These are phyloP conservation scores for Penicillium simplicissimum DNA, from an alignment of 495 filamentous ascomycete genomes.

Conservation along the genomic window DNA sequence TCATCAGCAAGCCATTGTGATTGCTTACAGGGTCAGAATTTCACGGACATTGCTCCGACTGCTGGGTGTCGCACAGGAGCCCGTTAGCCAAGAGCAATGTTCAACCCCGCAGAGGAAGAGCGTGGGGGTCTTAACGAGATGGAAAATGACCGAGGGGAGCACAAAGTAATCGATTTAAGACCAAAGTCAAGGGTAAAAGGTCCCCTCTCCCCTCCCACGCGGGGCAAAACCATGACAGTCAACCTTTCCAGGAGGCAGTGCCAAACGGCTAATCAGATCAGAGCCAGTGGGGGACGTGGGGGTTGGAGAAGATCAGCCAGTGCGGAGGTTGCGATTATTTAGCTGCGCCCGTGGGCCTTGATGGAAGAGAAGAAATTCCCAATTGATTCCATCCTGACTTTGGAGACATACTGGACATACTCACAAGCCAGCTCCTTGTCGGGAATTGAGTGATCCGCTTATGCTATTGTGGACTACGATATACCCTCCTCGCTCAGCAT, in stretches of 20 bases:
- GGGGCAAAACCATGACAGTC: background rate
- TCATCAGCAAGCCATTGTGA: background rate
- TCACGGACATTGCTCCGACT: conserved; percentile 15
- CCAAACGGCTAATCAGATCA: conserved; percentile 19
- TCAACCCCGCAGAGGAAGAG: conserved; percentile 23
- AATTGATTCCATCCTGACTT: no score
- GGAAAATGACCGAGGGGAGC: background rate
- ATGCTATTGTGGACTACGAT: background rate
- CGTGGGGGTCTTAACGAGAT: conserved; percentile 13
- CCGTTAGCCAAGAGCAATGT: background rate
- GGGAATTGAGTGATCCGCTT: background rate
- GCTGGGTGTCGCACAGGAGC: background rate
- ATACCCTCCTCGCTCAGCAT: background rate
- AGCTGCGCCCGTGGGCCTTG: background rate
- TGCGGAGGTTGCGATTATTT: conserved; percentile 18
- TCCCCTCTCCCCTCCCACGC: no score
- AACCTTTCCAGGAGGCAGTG: background rate
- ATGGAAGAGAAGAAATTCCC: no score
- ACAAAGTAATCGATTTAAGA: background rate
- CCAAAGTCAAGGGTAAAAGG: background rate
- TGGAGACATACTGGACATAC: background rate
- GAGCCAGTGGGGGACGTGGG: conserved; percentile 23
- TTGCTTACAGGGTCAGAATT: background rate
- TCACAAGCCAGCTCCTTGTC: background rate
- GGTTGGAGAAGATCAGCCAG: conserved; percentile 17